Base-by-base conservation (phyloP, 768 basidiomycete genomes). In the Mycena olivaceomarginata region DNA sequence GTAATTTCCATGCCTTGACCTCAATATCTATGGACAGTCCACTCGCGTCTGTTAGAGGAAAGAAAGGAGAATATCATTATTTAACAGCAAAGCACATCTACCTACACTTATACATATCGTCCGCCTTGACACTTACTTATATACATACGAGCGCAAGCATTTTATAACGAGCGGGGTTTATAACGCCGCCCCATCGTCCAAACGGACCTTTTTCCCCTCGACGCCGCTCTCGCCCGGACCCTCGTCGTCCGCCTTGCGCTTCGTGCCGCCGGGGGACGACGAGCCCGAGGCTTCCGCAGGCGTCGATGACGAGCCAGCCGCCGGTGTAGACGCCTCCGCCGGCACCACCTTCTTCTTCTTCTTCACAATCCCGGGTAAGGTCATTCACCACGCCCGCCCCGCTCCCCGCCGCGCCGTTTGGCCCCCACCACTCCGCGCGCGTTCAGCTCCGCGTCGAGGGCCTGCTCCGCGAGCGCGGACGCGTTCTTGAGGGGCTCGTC, bases 321-420 rank as follows among this genome's bases (percentile, higher is more conserved):
- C 85, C n/a, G 86, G 86, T 5, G 83, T 74, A 1, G 85, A 80
- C 80, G 90, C 90, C 83, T 12, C 48, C n/a, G 53, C n/a, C 4
- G 6, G 56, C 10, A 31, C 56, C 2, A 31, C 56, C 25, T 94
- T 94, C 85, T 96, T 97, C 89, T 97, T 99, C 88, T 96, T 97
- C 83, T 92, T 93, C 64, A 98, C 96, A 81, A 96, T 94, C 8
- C 91, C 91, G 1, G 1, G 96, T 97, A 59, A 98, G 86, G 81
- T 98, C 96, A 80, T 97, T 96, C 57, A 98, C 93, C 18, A 88
- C 86, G 85, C 48, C 85, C 81, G 48, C 15, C 15, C 43, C 46
- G 20, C 43, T 56, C 56, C 66, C 62, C 10, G 16, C 65, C 63
- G 85, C 82, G 0, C 85, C 80, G 8, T 86, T 76, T 15, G 87